Base-by-base conservation (phyloP, 129 eudicot species). In the Arctium lappa region DNA sequence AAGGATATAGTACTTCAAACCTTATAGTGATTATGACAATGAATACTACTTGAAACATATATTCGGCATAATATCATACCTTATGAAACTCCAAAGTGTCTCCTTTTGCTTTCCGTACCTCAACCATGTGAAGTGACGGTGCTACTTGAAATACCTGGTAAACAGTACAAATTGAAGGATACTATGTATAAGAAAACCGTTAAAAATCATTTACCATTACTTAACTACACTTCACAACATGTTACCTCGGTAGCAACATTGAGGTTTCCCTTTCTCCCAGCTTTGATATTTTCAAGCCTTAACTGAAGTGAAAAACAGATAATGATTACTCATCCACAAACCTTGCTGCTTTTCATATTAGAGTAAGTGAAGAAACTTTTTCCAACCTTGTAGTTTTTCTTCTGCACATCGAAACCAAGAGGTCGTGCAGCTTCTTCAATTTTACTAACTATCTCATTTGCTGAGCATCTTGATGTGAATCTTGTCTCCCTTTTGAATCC, bases 61-160 rank as follows among this genome's bases (percentile, higher is more conserved):
- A 11, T 3, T 69, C 1, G 3, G 13, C 8, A 7, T 80, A 77
- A 30, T 69, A 82, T 29, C 30, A 30, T 88, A 96, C 99, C 99
- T 96, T 96, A 86, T 96, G 99, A 83, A 96, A 96, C 78, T 96
- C 99, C 86, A 96, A 89, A 80, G 99, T 96, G 88, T 96, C 99
- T 79, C 99, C 99, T 84, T 96, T 96, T 66, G 99, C 95, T 85
- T 96, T 96, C 62, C 99, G 88, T 69, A 96, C 92, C 89, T 96
- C 99, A 68, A 96, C 98, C 94, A 96, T 89, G 91, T 96, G 98
- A 86, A 96, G 92, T 73, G 99, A 96, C 63, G 98, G 98, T 68
- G 98, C 99, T 72, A 96, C 98, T 93, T 93, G 92, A 85, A 96
- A 91, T 38, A 96, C 98, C 98, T 96, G 89, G 79, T 80, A 65